Conservation (phyloP, 2,329 filamentous ascomycete species). For the Monilinia fructigena region DNA sequence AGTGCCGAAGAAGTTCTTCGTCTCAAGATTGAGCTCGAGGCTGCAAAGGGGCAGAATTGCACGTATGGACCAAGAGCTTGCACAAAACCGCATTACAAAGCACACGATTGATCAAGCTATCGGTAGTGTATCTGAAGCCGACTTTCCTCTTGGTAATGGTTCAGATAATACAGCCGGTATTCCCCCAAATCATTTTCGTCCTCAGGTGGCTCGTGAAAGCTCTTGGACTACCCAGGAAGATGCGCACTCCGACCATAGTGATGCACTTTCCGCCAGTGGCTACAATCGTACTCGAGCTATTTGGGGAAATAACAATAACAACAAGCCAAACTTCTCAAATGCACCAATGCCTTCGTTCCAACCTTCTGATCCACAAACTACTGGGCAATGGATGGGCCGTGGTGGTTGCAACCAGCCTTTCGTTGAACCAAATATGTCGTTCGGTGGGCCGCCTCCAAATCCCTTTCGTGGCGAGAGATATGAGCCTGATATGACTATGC, state of each 20-base stretch:
- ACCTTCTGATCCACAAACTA: slow-evolving; percentile 40
- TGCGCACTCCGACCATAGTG: slow-evolving; percentile 55
- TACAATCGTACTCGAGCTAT: slow-evolving; percentile 56
- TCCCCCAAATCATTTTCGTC: slow-evolving; percentile 41
- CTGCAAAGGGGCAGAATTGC: slow-evolving; percentile 67
- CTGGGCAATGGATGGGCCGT: slow-evolving; percentile 50
- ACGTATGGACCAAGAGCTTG: slow-evolving; percentile 69
- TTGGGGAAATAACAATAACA: slow-evolving; percentile 47
- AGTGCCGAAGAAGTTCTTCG: slow-evolving; percentile 60
- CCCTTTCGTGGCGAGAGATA: slow-evolving; percentile 37
- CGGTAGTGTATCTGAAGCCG: slow-evolving; percentile 49
- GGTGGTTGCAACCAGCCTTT: slow-evolving; percentile 39
- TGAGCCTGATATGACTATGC: slow-evolving; percentile 37
- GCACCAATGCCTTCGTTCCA: slow-evolving; percentile 32
- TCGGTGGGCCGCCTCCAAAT: slow-evolving; percentile 32
- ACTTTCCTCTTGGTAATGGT: slow-evolving; percentile 38
- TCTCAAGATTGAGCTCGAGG: slow-evolving; percentile 68
- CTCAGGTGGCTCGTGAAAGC: slow-evolving; percentile 44
- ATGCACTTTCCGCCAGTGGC: slow-evolving; percentile 51
- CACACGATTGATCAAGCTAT: slow-evolving; percentile 57
- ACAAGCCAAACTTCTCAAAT: slow-evolving; percentile 44
- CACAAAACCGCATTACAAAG: slow-evolving; percentile 60
- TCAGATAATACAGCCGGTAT: slow-evolving; percentile 32
- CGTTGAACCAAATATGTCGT: slow-evolving; percentile 35
- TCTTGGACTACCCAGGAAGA: slow-evolving; percentile 56